These are phyloP conservation scores for Choricystis sp. DNA, from an alignment of 139 green algal species.

Conservation along the genomic window DNA sequence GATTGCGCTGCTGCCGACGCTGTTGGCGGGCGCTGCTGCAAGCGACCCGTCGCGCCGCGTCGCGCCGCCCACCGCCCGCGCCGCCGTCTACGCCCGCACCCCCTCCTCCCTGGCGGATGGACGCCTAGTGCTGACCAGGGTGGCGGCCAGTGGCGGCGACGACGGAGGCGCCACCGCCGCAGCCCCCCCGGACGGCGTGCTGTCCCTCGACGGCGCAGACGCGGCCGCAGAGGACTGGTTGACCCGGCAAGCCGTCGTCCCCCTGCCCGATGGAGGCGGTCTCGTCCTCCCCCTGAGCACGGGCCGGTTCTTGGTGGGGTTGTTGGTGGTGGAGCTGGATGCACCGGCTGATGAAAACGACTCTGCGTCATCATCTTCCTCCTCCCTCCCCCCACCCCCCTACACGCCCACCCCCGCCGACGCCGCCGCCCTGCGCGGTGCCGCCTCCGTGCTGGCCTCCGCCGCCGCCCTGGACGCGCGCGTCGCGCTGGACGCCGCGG, in stretches of 20 bases:
- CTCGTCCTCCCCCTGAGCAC: constrained; percentile 43
- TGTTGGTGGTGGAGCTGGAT: constrained; percentile 34
- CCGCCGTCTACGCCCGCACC: not conserved
- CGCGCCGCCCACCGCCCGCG: too few species aligned
- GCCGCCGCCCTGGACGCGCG: constrained; percentile 41
- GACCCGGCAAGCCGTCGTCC: not conserved
- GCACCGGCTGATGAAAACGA: not conserved
- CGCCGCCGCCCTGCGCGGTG: constrained; percentile 23
- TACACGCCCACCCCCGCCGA: constrained; percentile 8
- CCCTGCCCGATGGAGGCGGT: constrained; percentile 25
- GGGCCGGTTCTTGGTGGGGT: constrained; percentile 29
- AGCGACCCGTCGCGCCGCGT: too few species aligned
- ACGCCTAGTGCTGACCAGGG: not conserved
- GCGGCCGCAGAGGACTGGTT: not conserved
- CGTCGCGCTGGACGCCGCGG: constrained; percentile 18
- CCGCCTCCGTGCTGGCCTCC: constrained; percentile 27
- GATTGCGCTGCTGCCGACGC: not conserved
- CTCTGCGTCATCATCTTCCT: not conserved
- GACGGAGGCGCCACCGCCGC: not conserved
- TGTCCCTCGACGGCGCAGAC: not conserved
- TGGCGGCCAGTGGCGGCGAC: not conserved
- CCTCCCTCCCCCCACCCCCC: constrained; percentile 4
- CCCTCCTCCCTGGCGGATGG: not conserved
- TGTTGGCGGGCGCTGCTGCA: not conserved
- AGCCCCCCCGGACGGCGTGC: not conserved